phyloP scores from a whole-genome alignment of 805 yeast genomes.

The Myxozyma vanderwaltii region DNA sequence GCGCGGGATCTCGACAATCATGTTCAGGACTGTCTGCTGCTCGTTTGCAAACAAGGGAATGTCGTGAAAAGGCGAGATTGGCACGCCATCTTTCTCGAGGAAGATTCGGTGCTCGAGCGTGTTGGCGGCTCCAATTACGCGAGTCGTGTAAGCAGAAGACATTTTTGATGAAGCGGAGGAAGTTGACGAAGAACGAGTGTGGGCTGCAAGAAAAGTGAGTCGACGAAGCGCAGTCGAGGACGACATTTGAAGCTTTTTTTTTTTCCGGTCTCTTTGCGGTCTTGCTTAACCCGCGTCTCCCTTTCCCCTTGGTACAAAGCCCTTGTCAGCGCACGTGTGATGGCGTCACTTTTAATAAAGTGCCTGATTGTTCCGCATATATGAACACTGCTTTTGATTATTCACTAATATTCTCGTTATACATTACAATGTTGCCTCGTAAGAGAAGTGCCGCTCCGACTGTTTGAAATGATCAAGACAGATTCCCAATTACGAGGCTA shows the following conservation, averaged over 20 bases:
- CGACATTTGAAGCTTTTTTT: background rate
- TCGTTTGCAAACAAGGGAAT: constrained; percentile 91
- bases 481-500: no score
- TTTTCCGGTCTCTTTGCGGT: background rate
- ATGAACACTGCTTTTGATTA: no score
- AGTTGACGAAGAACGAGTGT: background rate
- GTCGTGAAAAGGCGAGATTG: constrained; percentile 94
- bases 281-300: no score
- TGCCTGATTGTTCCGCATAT: no score
- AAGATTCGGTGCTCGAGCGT: constrained; percentile 89
- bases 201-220: background rate
- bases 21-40: constrained; percentile 81
- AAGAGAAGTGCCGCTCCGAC: no score
- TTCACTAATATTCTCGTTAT: no score
- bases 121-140: constrained; percentile 95
- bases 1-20: constrained; percentile 97
- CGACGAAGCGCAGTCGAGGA: background rate
- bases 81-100: constrained; percentile 91
- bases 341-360: no score
- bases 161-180: background rate
- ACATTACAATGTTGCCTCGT: no score
- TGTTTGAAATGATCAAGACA: no score
- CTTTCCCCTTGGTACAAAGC: background rate
- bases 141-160: constrained; percentile 65
- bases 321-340: background rate